Evolutionary conservation across 495 filamentous ascomycete species (phyloP).

Genomic region (Xylaria flabelliformis): DNA sequence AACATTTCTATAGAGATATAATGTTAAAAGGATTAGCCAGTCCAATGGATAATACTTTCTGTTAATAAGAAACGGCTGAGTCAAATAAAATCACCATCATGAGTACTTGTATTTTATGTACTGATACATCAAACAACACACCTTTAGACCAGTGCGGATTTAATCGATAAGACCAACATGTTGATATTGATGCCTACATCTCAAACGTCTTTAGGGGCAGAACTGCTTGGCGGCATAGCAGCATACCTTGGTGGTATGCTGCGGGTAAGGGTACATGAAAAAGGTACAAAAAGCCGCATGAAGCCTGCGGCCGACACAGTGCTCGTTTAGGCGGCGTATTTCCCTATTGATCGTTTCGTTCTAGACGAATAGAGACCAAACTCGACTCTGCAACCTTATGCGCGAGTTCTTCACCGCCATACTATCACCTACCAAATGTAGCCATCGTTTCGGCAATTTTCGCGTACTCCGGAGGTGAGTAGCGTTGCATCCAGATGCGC

Average conservation of each 20-base stretch:
- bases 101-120: neutral
- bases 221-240: neutral
- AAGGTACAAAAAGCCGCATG: neutral
- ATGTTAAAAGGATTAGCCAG: neutral
- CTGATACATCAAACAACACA: neutral
- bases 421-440: neutral
- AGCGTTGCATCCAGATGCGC: conserved; percentile 1
- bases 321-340: neutral
- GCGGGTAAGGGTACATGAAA: neutral
- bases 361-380: neutral
- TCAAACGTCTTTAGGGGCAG: neutral
- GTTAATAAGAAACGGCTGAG: neutral
- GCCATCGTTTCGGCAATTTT: neutral
- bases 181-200: neutral
- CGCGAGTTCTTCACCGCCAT: conserved; percentile 3
- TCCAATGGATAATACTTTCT: neutral
- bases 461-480: neutral
- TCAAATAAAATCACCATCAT: neutral
- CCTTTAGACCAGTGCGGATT: neutral
- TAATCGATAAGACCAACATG: neutral
- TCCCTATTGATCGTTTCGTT: neutral
- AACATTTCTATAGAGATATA: neutral
- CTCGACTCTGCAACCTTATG: neutral
- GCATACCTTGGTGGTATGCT: neutral
- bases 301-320: neutral